Evolutionary conservation across 441 rosid genomes (phyloP).

Genomic region (Populus hybrid): DNA sequence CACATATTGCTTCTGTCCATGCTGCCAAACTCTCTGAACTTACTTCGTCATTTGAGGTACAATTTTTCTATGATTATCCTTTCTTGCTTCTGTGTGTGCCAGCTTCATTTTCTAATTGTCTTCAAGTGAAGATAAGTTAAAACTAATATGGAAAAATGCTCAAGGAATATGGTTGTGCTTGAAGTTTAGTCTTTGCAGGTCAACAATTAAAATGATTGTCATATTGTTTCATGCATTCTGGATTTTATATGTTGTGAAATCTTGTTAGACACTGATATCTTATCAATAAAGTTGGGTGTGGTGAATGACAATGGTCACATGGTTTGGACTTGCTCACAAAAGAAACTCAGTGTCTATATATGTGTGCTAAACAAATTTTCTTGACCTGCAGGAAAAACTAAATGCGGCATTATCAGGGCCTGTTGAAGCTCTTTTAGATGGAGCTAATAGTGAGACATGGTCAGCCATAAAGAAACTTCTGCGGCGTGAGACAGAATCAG

Average conservation of each 20-base stretch:
- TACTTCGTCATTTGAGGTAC: constrained; percentile 63
- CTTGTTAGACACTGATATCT: neutral
- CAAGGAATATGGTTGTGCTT: neutral
- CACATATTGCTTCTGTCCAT: constrained; percentile 67
- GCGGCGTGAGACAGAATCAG: constrained; percentile 63
- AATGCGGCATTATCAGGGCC: constrained; percentile 79
- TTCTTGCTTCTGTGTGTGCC: neutral
- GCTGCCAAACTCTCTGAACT: constrained; percentile 81
- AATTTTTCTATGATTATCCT: constrained; percentile 5
- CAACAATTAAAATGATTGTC: neutral
- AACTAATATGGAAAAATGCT: neutral
- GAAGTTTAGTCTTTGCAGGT: neutral
- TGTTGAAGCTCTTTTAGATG: constrained; percentile 92
- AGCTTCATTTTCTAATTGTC: neutral
- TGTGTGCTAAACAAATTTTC: neutral
- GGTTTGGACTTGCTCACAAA: neutral
- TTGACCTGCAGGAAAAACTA: constrained; percentile 63
- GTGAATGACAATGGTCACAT: neutral
- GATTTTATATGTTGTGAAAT: neutral
- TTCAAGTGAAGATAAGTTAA: neutral
- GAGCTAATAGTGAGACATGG: constrained; percentile 89
- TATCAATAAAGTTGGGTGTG: neutral
- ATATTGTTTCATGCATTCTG: neutral
- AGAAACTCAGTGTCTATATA: neutral
- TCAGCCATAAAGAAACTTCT: constrained; percentile 80